Percentiles rank a stretch among this genome's conserved stretches.
Evolutionary conservation across 164 flowering plant species (phyloP).

Genomic region (Malania oleifera): DNA sequence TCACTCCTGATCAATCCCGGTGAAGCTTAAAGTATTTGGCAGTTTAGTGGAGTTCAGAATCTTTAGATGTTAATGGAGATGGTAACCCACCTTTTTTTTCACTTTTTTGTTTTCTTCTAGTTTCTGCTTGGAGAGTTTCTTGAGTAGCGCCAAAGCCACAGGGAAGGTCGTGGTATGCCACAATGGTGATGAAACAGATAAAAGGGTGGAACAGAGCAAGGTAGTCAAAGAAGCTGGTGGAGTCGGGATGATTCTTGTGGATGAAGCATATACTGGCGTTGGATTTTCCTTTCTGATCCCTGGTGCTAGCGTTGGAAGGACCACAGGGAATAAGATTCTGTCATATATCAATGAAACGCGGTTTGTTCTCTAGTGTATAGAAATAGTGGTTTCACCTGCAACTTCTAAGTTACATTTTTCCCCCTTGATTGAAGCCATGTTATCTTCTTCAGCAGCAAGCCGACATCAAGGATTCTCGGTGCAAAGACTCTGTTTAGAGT

Average conservation of each 20-base stretch:
- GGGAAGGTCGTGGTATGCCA: constrained; percentile 73
- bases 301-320: constrained; percentile 52
- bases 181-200: constrained; percentile 57
- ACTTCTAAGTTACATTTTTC: neutral
- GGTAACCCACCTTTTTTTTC: constrained; percentile 7
- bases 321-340: constrained; percentile 39
- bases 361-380: constrained; percentile 26
- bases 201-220: constrained; percentile 55
- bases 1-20: constrained; percentile 89
- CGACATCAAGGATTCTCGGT: constrained; percentile 42
- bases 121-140: constrained; percentile 70
- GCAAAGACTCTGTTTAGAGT: constrained; percentile 60
- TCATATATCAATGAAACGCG: constrained; percentile 55
- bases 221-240: constrained; percentile 79
- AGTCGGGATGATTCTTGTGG: constrained; percentile 75
- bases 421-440: constrained; percentile 9
- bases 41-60: constrained; percentile 11
- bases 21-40: constrained; percentile 40
- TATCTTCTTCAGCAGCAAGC: constrained; percentile 33
- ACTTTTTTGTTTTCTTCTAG: constrained; percentile 30
- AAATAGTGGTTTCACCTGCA: neutral
- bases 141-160: constrained; percentile 49
- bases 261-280: constrained; percentile 59
- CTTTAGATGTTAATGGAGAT: constrained; percentile 9
- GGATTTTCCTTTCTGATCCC: constrained; percentile 72